A percentile compares a stretch with the other conserved stretches of the same genome.
phyloP scores from a whole-genome alignment of 805 yeast genomes.

The Candida ponderosae region DNA sequence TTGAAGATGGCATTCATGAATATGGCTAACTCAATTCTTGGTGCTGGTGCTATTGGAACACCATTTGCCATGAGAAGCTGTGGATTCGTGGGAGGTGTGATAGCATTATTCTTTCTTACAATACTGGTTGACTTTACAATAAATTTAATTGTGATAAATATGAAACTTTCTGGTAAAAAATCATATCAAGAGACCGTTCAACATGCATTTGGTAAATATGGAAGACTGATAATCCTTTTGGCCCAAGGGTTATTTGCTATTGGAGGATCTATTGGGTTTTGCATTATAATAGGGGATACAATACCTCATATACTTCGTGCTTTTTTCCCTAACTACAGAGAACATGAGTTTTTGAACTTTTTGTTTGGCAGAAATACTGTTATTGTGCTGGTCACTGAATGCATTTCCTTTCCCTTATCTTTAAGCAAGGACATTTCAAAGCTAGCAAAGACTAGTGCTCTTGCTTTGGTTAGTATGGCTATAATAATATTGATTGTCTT shows the following conservation, averaged over 20 bases:
- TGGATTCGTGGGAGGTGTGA: conserved; percentile 68
- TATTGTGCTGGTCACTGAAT: conserved; percentile 59
- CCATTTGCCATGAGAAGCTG: conserved; percentile 81
- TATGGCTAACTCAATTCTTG: conserved; percentile 91
- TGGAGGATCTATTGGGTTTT: conserved; percentile 91
- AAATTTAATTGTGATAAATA: conserved; percentile 70
- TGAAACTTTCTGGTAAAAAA: conserved; percentile 65
- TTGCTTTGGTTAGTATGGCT: conserved; percentile 81
- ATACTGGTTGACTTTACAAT: conserved; percentile 84
- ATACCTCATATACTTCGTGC: conserved; percentile 82
- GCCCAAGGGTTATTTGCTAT: conserved; percentile 87
- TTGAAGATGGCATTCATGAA: conserved; percentile 91
- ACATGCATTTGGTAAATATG: conserved; percentile 68
- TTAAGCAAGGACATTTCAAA: conserved; percentile 74
- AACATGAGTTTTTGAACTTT: conserved; percentile 36
- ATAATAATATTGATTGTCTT: conserved; percentile 70
- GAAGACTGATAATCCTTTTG: conserved; percentile 56
- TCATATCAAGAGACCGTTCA: conserved; percentile 84
- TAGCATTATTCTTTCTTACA: conserved; percentile 54
- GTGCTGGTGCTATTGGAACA: conserved; percentile 94
- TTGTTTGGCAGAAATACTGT: conserved; percentile 61
- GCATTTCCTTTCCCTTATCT: conserved; percentile 78
- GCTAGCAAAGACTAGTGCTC: conserved; percentile 77
- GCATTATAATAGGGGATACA: conserved; percentile 92
- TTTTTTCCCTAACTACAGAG: conserved; percentile 38